Evolutionary conservation across 2,329 filamentous ascomycete species (phyloP).

Genomic region (Orbilia blumenaviensis): DNA sequence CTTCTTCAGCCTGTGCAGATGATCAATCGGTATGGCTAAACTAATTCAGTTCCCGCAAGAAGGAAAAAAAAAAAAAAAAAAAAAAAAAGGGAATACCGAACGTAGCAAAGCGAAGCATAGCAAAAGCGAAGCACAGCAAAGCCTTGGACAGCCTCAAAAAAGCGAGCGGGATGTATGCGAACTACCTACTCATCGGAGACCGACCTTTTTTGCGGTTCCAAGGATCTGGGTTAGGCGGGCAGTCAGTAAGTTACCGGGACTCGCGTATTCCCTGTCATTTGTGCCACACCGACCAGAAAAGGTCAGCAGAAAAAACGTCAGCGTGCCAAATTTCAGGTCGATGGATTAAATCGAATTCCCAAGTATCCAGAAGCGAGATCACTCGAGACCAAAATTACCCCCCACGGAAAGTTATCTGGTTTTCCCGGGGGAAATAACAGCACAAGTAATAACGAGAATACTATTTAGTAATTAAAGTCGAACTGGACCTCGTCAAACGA

Average conservation of each 20-base stretch:
- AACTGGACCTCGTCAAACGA: slow-evolving; percentile 36
- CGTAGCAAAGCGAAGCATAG: too few relatives aligned
- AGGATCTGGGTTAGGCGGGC: slow-evolving; percentile 47
- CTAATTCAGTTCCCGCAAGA: neutral
- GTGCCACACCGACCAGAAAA: slow-evolving; percentile 39
- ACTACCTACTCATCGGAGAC: slow-evolving; percentile 38
- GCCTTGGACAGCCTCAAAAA: too few relatives aligned
- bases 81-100: neutral
- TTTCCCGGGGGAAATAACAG: neutral
- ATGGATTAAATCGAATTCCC: slow-evolving; percentile 25
- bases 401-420: slow-evolving; percentile 23
- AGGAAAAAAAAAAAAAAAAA: neutral
- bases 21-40: neutral
- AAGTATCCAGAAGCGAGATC: slow-evolving; percentile 39
- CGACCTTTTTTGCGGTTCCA: slow-evolving; percentile 43
- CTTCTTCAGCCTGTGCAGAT: neutral
- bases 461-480: slow-evolving; percentile 40
- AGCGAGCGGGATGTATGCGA: slow-evolving; percentile 16
- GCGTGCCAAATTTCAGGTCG: slow-evolving; percentile 36
- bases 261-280: slow-evolving; percentile 43
- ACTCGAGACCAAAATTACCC: slow-evolving; percentile 30
- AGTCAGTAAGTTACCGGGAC: slow-evolving; percentile 34
- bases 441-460: slow-evolving; percentile 3
- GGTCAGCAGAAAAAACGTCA: slow-evolving; percentile 30
- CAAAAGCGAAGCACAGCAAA: too few relatives aligned